phyloP scores from a whole-genome alignment of 2,329 filamentous ascomycete species.

The Dothistroma pini region DNA sequence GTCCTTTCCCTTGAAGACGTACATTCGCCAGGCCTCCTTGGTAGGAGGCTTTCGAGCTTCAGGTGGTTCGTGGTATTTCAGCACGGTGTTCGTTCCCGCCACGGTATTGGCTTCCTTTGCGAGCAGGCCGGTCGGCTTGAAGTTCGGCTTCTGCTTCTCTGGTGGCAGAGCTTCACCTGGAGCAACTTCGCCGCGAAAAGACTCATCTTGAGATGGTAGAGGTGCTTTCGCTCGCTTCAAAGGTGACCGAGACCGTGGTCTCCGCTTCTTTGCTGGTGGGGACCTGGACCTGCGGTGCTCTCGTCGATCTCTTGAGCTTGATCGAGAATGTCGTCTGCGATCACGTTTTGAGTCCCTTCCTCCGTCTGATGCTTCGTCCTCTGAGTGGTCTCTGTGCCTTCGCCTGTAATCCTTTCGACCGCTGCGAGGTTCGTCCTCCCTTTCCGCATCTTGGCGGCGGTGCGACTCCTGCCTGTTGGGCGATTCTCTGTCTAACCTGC shows the following conservation, averaged over 20 bases:
- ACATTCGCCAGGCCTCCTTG: slow-evolving; percentile 80
- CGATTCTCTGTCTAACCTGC: neutral
- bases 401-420: slow-evolving; percentile 10
- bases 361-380: slow-evolving; percentile 10
- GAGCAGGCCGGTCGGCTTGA: slow-evolving; percentile 71
- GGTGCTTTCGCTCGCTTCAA: slow-evolving; percentile 41
- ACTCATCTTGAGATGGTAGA: slow-evolving; percentile 46
- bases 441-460: slow-evolving; percentile 3
- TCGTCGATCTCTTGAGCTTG: slow-evolving; percentile 22
- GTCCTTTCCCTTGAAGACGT: slow-evolving; percentile 79
- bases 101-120: slow-evolving; percentile 86
- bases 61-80: slow-evolving; percentile 94
- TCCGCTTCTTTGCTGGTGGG: slow-evolving; percentile 34
- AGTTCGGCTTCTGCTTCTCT: slow-evolving; percentile 87
- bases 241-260: slow-evolving; percentile 37
- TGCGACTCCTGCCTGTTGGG: slow-evolving; percentile 7
- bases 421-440: slow-evolving; percentile 3
- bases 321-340: slow-evolving; percentile 23
- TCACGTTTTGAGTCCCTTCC: slow-evolving; percentile 13
- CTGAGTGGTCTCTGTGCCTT: slow-evolving; percentile 12
- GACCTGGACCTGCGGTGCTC: slow-evolving; percentile 27
- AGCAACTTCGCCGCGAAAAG: slow-evolving; percentile 36
- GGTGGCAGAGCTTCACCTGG: slow-evolving; percentile 31
- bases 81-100: slow-evolving; percentile 68
- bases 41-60: slow-evolving; percentile 85